Conservation (phyloP, 225 moss, liverwort and hornwort species). For the Lunularia cruciata region DNA sequence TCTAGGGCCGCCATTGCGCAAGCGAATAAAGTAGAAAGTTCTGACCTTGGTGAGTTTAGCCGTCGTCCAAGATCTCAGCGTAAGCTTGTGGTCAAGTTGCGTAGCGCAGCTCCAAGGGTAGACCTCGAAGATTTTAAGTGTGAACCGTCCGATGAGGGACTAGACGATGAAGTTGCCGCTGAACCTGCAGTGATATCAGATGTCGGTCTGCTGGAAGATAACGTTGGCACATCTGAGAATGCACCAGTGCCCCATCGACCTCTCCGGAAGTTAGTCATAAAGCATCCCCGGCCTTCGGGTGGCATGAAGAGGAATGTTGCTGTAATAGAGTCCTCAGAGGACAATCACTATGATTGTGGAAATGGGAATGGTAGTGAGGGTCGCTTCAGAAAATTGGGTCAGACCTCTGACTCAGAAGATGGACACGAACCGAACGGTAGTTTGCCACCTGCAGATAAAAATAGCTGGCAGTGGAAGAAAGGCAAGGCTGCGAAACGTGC, state of each 20-base stretch:
- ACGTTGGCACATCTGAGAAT: conserved; percentile 31
- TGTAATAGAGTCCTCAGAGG: conserved; percentile 42
- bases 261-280: conserved; percentile 65
- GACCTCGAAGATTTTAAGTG: conserved; percentile 39
- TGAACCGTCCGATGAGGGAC: conserved; percentile 30
- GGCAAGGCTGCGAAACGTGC: conserved; percentile 75
- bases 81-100: conserved; percentile 79
- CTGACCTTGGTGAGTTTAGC: conserved; percentile 83
- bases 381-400: conserved; percentile 27
- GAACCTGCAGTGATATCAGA: conserved; percentile 36
- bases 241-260: conserved; percentile 8
- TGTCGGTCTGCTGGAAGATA: conserved; percentile 52
- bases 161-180: conserved; percentile 24
- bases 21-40: conserved; percentile 27
- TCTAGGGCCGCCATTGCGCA: conserved; percentile 1
- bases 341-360: conserved; percentile 19
- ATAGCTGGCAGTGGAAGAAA: conserved; percentile 84
- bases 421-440: conserved; percentile 13
- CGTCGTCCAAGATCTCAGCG: conserved; percentile 93
- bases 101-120: conserved; percentile 46
- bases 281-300: conserved; percentile 56
- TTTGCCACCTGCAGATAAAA: conserved; percentile 37
- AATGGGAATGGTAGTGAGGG: conserved; percentile 37
- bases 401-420: conserved; percentile 43
- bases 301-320: conserved; percentile 30